Evolutionary conservation across 2,329 filamentous ascomycete species (phyloP).

Genomic region (Beauveria caledonica): DNA sequence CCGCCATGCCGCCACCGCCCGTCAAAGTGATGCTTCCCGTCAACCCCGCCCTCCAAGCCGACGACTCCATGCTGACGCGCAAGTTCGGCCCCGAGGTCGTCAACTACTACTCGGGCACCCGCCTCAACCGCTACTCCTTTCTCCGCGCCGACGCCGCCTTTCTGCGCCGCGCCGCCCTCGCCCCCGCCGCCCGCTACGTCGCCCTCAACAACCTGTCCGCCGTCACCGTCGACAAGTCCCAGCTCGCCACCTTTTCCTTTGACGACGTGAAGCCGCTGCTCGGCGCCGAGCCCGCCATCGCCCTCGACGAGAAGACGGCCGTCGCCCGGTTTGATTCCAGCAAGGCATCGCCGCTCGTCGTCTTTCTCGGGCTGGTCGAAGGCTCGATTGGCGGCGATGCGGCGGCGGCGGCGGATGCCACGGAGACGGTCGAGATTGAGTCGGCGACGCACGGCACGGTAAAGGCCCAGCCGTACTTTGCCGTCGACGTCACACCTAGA

Average conservation of each 20-base stretch:
- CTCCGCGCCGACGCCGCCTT: conserved; percentile 64
- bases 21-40: conserved; percentile 35
- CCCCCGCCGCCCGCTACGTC: conserved; percentile 62
- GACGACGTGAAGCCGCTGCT: conserved; percentile 64
- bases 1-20: conserved; percentile 4
- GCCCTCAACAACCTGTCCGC: conserved; percentile 73
- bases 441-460: conserved; percentile 54
- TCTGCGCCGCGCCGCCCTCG: conserved; percentile 56
- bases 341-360: conserved; percentile 57
- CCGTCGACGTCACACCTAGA: conserved; percentile 75
- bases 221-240: conserved; percentile 46
- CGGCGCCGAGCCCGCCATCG: conserved; percentile 60
- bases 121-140: conserved; percentile 73
- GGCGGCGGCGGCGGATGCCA: conserved; percentile 11
- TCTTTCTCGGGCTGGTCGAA: conserved; percentile 83
- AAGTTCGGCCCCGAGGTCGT: conserved; percentile 73
- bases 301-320: conserved; percentile 60
- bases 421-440: conserved; percentile 21
- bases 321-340: conserved; percentile 68
- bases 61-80: conserved; percentile 60
- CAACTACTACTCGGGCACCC: conserved; percentile 78
- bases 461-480: conserved; percentile 76
- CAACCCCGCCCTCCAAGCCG: conserved; percentile 34
- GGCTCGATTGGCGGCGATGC: conserved; percentile 38
- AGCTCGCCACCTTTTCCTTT: conserved; percentile 61